Conservation (phyloP, 1,139 yeast genomes). For the Geotrichum australiense region DNA sequence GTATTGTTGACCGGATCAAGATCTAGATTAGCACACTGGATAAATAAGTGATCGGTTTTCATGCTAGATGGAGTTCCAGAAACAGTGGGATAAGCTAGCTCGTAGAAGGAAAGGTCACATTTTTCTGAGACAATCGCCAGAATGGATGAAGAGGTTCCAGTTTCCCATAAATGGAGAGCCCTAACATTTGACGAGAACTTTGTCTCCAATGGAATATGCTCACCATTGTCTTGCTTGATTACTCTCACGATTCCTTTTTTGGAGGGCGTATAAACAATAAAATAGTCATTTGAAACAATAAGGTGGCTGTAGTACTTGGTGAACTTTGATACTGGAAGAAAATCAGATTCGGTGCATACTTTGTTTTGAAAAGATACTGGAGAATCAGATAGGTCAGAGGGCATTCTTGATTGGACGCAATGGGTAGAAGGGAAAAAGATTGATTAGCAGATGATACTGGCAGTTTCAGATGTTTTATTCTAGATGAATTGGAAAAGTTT, state of each 20-base stretch:
- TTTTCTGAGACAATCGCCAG: conserved; percentile 14
- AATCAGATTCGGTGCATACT: conserved; percentile 15
- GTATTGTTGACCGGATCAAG: background rate
- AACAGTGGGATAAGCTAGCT: conserved; percentile 6
- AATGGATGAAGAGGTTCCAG: conserved; percentile 11
- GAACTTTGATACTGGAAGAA: conserved; percentile 25
- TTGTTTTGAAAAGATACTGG: background rate
- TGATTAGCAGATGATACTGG: too few relatives aligned
- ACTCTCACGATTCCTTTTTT: conserved; percentile 26
- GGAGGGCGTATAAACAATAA: conserved; percentile 30
- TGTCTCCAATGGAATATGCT: conserved; percentile 21
- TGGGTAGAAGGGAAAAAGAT: too few relatives aligned
- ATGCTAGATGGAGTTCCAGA: background rate
- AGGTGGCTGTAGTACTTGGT: conserved; percentile 24
- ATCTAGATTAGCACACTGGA: conserved; percentile 6
- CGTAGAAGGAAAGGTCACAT: conserved; percentile 11
- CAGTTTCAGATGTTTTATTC: too few relatives aligned
- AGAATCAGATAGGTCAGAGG: conserved; percentile 1
- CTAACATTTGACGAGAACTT: conserved; percentile 8
- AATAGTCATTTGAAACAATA: conserved; percentile 29
- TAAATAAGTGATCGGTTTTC: background rate
- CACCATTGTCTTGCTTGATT: conserved; percentile 27
- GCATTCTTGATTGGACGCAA: background rate
- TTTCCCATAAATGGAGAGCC: conserved; percentile 14
- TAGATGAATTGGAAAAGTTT: too few relatives aligned